These are phyloP conservation scores for Rhodotorula sp. DNA, from an alignment of 1,284 basidiomycete species.

Conservation along the genomic window DNA sequence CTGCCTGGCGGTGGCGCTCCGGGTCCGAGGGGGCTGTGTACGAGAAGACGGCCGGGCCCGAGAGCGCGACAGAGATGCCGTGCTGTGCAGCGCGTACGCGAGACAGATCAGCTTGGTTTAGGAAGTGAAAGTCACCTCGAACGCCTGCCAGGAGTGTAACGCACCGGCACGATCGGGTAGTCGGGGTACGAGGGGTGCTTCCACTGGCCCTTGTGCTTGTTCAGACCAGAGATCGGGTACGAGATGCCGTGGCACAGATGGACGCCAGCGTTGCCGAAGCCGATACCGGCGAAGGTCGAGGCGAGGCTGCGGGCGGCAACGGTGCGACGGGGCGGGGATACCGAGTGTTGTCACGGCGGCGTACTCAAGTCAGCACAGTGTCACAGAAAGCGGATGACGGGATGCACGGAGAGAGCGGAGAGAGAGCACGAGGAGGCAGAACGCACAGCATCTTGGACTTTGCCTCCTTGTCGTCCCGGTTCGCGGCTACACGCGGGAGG, in stretches of 20 bases:
- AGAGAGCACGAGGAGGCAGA: neutral
- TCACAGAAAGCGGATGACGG: no score
- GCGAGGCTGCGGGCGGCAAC: neutral
- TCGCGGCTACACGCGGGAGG: conserved; percentile 80
- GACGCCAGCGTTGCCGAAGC: conserved; percentile 19
- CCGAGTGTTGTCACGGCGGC: neutral
- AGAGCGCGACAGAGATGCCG: conserved; percentile 68
- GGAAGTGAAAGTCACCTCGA: accelerated
- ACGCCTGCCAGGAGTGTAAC: neutral
- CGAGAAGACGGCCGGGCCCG: conserved; percentile 86
- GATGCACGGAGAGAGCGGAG: neutral
- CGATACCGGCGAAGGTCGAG: conserved; percentile 11
- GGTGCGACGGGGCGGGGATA: neutral
- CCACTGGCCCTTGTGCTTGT: conserved; percentile 58
- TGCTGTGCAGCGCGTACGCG: conserved; percentile 25
- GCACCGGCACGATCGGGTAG: conserved; percentile 81
- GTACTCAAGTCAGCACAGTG: no score
- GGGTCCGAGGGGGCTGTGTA: conserved; percentile 91
- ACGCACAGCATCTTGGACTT: conserved; percentile 76
- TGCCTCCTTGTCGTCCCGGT: conserved; percentile 76
- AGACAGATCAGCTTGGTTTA: neutral
- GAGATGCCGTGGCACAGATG: conserved; percentile 14
- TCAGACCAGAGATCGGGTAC: conserved; percentile 75
- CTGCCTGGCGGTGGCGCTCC: conserved; percentile 82
- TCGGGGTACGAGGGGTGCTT: conserved; percentile 67